Evolutionary conservation across 129 eudicot genomes (phyloP).

Genomic region (Deinandra increscens): DNA sequence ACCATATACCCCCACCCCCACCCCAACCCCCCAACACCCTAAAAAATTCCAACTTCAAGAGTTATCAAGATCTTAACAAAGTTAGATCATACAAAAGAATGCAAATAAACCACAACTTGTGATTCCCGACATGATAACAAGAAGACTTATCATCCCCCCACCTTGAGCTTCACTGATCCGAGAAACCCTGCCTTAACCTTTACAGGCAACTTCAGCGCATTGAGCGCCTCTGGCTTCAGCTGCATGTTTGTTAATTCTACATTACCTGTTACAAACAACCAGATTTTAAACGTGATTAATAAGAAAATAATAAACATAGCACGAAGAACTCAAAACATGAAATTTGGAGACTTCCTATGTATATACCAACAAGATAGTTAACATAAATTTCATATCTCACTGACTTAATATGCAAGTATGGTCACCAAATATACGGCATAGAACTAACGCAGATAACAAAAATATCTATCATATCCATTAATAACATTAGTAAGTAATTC

Average conservation of each 20-base stretch:
- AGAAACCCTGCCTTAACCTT: slow-evolving; percentile 99
- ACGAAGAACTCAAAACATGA: background rate
- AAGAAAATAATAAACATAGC: background rate
- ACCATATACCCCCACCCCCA: background rate
- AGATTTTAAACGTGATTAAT: slow-evolving; percentile 2
- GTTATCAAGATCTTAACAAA: background rate
- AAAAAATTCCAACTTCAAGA: background rate
- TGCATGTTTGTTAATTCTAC: slow-evolving; percentile 97
- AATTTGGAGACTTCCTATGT: slow-evolving; percentile 9
- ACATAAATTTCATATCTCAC: background rate
- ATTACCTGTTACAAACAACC: slow-evolving; percentile 58
- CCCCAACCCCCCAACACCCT: too few relatives aligned
- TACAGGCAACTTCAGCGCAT: slow-evolving; percentile 90
- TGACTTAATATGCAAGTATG: slow-evolving; percentile 15
- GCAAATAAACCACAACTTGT: slow-evolving; percentile 6
- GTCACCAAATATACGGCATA: slow-evolving; percentile 7
- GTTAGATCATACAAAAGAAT: background rate
- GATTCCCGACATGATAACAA: slow-evolving; percentile 1
- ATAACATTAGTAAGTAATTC: slow-evolving; percentile 3
- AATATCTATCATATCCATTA: background rate
- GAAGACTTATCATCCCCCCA: slow-evolving; percentile 34
- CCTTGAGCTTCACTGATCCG: slow-evolving; percentile 97
- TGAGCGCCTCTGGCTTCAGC: slow-evolving; percentile 96
- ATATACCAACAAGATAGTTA: slow-evolving; percentile 9
- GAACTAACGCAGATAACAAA: background rate